phyloP scores from a whole-genome alignment of 1,139 yeast genomes.

The Candida pseudoviswanathii region DNA sequence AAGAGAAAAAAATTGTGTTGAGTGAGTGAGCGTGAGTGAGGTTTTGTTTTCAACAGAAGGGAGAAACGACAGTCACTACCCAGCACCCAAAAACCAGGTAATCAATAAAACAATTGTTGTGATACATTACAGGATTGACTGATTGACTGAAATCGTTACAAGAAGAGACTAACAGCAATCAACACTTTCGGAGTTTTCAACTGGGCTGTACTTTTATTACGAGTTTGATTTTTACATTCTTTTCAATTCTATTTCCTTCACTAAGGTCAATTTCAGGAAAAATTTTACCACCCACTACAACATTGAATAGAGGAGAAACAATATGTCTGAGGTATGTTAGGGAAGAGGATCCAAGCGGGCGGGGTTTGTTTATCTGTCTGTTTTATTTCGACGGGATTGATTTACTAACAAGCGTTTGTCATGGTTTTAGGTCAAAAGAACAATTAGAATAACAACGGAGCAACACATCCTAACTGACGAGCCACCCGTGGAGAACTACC shows the following conservation, averaged over 20 bases:
- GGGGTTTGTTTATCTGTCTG: background rate
- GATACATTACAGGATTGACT: background rate
- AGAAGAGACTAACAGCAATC: background rate
- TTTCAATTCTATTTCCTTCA: background rate
- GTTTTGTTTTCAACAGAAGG: background rate
- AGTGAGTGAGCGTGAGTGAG: background rate
- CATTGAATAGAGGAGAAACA: background rate
- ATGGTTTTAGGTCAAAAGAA: slow-evolving; percentile 64
- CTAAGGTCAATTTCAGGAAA: background rate
- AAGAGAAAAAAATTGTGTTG: background rate
- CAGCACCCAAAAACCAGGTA: background rate
- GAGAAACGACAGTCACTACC: background rate
- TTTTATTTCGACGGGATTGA: background rate
- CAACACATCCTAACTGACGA: slow-evolving; percentile 83
- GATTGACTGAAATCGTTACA: background rate
- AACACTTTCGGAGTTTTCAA: background rate
- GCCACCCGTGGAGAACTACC: slow-evolving; percentile 89
- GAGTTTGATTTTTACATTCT: slow-evolving; percentile 1
- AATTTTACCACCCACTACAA: background rate
- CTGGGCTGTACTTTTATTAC: background rate
- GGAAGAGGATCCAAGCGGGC: background rate
- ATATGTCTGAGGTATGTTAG: slow-evolving; percentile 18
- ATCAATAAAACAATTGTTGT: background rate
- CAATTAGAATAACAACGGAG: slow-evolving; percentile 83
- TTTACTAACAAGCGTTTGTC: slow-evolving; percentile 18